phyloP scores from a whole-genome alignment of 2,329 filamentous ascomycete genomes.

The Plectosphaerella sp. region DNA sequence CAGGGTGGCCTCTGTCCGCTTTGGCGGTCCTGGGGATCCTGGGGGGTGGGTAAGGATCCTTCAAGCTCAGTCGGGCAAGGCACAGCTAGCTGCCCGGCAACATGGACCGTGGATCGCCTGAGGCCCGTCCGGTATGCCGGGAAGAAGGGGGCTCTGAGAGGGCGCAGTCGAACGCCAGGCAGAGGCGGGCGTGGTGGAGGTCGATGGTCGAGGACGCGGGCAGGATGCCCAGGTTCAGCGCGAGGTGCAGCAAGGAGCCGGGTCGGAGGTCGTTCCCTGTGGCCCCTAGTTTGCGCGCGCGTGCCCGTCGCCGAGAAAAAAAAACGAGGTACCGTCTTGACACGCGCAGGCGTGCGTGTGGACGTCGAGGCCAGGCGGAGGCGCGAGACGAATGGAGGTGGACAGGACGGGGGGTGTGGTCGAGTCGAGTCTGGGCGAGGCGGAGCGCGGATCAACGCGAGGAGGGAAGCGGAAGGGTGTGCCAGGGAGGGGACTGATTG shows the following conservation, averaged over 20 bases:
- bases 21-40: not conserved
- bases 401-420: not conserved
- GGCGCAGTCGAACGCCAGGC: not conserved
- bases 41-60: not conserved
- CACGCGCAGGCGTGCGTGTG: no score
- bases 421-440: not conserved
- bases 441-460: constrained; percentile 1
- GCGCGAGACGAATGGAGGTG: not conserved
- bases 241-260: no score
- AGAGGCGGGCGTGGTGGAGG: no score
- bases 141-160: not conserved
- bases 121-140: not conserved
- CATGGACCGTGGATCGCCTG: not conserved
- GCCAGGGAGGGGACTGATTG: not conserved
- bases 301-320: no score
- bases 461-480: not conserved
- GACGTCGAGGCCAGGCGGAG: not conserved
- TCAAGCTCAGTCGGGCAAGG: not conserved
- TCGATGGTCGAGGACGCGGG: no score
- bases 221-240: no score
- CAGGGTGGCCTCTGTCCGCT: not conserved
- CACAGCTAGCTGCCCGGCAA: not conserved
- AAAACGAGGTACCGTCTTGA: no score
- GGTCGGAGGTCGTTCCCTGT: no score
- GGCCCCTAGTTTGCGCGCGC: no score